Percentiles rank a stretch among this genome's conserved stretches.
Conservation (phyloP, 768 basidiomycete genomes). For the Tulasnella sp. region DNA sequence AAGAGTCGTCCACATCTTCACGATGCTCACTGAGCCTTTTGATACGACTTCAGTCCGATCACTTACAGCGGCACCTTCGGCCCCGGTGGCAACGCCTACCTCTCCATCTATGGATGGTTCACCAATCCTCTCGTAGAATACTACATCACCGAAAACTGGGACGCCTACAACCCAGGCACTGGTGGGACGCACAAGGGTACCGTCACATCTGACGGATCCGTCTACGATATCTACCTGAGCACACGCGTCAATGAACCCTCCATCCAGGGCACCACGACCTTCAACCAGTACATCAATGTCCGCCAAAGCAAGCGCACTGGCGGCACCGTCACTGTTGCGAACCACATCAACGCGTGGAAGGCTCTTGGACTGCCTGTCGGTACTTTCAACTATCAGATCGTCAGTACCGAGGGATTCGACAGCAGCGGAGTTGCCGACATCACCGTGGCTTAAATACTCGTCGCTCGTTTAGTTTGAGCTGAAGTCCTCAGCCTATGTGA, state of each 20-base stretch:
- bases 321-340: conserved; percentile 13
- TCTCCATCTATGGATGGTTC: conserved; percentile 11
- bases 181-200: conserved; percentile 1
- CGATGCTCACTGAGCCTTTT: no score
- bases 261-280: conserved; percentile 14
- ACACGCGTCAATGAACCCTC: conserved; percentile 11
- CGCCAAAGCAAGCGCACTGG: conserved; percentile 1
- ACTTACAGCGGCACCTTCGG: neutral
- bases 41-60: neutral
- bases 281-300: conserved; percentile 15
- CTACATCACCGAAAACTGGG: conserved; percentile 13
- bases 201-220: conserved; percentile 6
- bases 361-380: conserved; percentile 4
- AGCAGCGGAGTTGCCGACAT: conserved; percentile 1
- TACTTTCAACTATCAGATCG: conserved; percentile 12
- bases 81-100: neutral
- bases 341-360: conserved; percentile 17
- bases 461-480: no score
- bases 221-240: conserved; percentile 9
- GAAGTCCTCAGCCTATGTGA: no score
- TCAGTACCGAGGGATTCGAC: conserved; percentile 9
- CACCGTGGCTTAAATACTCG: neutral
- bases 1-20: no score
- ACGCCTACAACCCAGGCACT: conserved; percentile 8
- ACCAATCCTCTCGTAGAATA: conserved; percentile 15